Evolutionary conservation across 768 basidiomycete species (phyloP).

Genomic region (Harrya chromipes): DNA sequence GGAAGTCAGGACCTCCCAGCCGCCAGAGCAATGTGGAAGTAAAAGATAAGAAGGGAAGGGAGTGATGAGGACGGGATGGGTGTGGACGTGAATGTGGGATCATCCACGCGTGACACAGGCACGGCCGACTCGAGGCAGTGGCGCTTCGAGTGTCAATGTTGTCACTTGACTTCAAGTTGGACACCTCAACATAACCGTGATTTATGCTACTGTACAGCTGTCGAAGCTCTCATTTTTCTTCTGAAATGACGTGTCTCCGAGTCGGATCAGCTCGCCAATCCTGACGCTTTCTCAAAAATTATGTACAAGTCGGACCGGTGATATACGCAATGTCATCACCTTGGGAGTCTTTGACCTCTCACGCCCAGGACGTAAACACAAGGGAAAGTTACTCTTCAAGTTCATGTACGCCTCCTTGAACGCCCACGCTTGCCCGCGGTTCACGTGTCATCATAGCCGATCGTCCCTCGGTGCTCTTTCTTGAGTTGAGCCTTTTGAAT

Average conservation of each 20-base stretch:
- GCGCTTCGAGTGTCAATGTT: no score
- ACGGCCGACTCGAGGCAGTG: conserved; percentile 1
- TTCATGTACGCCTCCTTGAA: neutral
- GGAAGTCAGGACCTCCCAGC: conserved; percentile 9
- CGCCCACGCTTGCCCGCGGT: neutral
- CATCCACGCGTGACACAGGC: neutral
- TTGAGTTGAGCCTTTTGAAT: conserved; percentile 5
- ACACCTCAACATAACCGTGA: no score
- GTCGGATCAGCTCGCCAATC: no score
- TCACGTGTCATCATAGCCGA: neutral
- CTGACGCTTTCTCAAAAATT: no score
- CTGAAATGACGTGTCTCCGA: no score
- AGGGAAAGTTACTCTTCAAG: neutral
- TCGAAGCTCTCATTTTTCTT: no score
- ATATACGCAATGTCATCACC: no score
- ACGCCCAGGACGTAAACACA: neutral
- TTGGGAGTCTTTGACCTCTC: no score
- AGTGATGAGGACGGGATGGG: no score
- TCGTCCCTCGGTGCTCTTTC: neutral
- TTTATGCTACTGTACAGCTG: no score
- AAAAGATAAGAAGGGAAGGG: neutral
- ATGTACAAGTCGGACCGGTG: no score
- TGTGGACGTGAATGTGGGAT: conserved; percentile 11
- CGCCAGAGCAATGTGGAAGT: conserved; percentile 1
- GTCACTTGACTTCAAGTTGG: no score